Base-by-base conservation (phyloP, 495 filamentous ascomycete genomes). In the Aspergillus ellipticus region DNA sequence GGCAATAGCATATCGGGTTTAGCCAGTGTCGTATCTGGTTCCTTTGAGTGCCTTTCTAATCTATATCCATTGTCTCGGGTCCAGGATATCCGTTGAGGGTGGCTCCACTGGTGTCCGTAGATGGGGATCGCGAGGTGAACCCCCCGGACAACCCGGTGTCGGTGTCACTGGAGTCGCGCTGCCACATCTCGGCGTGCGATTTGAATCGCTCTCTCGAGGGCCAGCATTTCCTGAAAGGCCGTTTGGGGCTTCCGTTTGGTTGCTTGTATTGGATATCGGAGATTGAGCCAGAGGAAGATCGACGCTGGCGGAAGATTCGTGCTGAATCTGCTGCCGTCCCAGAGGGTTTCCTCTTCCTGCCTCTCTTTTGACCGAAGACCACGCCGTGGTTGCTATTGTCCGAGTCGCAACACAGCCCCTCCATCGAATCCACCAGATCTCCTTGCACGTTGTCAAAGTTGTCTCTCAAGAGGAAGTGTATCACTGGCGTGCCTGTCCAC, bases 291-390 rank as follows among this genome's bases (percentile, higher is more conserved):
- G 45, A 46, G 6, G 48, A 28, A 2, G 31, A 29, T 3, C 29
- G 29, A n/a, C n/a, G n/a, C n/a, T n/a, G n/a, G 6, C 53, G 54
- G n/a, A 46, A 41, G 0, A 11, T 28, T 21, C 16, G 19, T 42
- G 41, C 15, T 17, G 49, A 47, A 13, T 5, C 28, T 21, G 42
- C 20, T 19, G 54, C 24, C 13, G 45, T 29, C 17, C 43, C 51
- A 26, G 57, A 37, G n/a, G 70, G 50, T 56, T 75, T 78, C 53
- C 75, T 64, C 46, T 78, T 78, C 51, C 62, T 66, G 26, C 75
- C 75, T 62, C 65, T 64, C 10, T 56, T 66, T 21, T 47, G 57
- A 7, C 20, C 49, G 3, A 49, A 1, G 6, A 28, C 42, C 6
- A 35, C 16, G 17, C 41, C 57, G 10, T 50, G 24, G 28, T 48